These are phyloP conservation scores for Pichia manshurica DNA, from an alignment of 805 yeast genomes.

Conservation along the genomic window DNA sequence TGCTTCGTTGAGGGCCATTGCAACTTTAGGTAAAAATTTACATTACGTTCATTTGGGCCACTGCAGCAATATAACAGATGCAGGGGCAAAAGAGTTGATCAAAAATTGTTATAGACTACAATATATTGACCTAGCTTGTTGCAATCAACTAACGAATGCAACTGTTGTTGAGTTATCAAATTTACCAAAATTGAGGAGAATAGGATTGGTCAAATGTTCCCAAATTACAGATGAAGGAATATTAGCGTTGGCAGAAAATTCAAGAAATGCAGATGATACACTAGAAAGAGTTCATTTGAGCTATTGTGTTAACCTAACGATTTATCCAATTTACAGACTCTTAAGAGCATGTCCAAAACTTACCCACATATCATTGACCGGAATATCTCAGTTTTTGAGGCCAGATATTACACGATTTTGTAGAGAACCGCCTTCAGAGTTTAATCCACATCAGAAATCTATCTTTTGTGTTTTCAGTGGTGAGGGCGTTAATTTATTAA, in stretches of 20 bases:
- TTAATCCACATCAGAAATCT: slow-evolving; percentile 76
- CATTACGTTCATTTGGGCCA: slow-evolving; percentile 93
- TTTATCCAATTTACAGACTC: slow-evolving; percentile 70
- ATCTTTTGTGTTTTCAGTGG: slow-evolving; percentile 94
- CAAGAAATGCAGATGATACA: slow-evolving; percentile 60
- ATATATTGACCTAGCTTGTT: slow-evolving; percentile 92
- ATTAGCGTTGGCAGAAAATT: slow-evolving; percentile 50
- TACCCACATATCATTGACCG: slow-evolving; percentile 89
- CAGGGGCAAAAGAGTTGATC: slow-evolving; percentile 71
- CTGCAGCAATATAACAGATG: slow-evolving; percentile 84
- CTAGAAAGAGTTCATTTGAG: slow-evolving; percentile 90
- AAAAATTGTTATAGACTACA: slow-evolving; percentile 78
- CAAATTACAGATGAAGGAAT: slow-evolving; percentile 84
- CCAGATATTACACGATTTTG: slow-evolving; percentile 81
- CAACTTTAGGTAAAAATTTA: slow-evolving; percentile 68
- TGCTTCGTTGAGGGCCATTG: slow-evolving; percentile 62
- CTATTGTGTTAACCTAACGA: slow-evolving; percentile 75
- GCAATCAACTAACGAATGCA: slow-evolving; percentile 80
- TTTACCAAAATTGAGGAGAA: slow-evolving; percentile 76
- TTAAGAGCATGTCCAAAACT: slow-evolving; percentile 77
- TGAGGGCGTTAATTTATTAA: slow-evolving; percentile 70
- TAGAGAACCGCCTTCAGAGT: slow-evolving; percentile 88
- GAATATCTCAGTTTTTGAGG: slow-evolving; percentile 83
- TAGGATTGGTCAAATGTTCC: slow-evolving; percentile 88
- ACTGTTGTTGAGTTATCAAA: slow-evolving; percentile 71